Conservation (phyloP, 208 protist genomes). For the Angomonas deanei region DNA sequence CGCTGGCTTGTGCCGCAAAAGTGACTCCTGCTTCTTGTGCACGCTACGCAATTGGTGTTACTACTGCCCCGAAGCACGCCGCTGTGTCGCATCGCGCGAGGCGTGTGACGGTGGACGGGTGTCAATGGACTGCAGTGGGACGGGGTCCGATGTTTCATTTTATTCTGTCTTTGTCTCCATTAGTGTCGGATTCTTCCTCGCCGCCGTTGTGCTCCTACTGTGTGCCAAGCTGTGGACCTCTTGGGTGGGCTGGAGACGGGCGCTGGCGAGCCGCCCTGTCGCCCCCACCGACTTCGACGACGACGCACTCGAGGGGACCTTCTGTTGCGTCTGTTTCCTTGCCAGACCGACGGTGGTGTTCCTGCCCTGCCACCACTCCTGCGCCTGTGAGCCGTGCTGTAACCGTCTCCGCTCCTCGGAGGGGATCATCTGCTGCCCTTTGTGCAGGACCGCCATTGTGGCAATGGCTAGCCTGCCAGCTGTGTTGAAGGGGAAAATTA, state of each 20-base stretch:
- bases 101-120: not conserved
- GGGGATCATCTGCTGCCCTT: slow-evolving; percentile 26
- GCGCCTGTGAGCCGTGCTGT: slow-evolving; percentile 35
- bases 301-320: slow-evolving; percentile 11
- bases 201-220: not conserved
- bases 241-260: not conserved
- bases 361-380: slow-evolving; percentile 45
- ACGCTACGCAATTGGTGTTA: slow-evolving; percentile 26
- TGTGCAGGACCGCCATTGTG: slow-evolving; percentile 27
- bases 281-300: slow-evolving; percentile 1
- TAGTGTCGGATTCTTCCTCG: not conserved
- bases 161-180: not conserved
- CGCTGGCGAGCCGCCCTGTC: not conserved
- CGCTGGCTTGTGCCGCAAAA: slow-evolving; percentile 12
- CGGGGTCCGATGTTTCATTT: not conserved
- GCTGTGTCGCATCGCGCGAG: slow-evolving; percentile 14
- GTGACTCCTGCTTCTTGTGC: slow-evolving; percentile 14
- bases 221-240: slow-evolving; percentile 2
- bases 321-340: slow-evolving; percentile 36
- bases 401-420: slow-evolving; percentile 22
- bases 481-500: slow-evolving; percentile 2
- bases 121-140: not conserved
- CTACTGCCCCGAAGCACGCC: slow-evolving; percentile 18
- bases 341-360: slow-evolving; percentile 26
- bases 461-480: slow-evolving; percentile 34